Evolutionary conservation across 1,139 yeast species (phyloP), one percentile per base, ranked within the genome.

Genomic region (Protomyces lactucae-debilis): DNA sequence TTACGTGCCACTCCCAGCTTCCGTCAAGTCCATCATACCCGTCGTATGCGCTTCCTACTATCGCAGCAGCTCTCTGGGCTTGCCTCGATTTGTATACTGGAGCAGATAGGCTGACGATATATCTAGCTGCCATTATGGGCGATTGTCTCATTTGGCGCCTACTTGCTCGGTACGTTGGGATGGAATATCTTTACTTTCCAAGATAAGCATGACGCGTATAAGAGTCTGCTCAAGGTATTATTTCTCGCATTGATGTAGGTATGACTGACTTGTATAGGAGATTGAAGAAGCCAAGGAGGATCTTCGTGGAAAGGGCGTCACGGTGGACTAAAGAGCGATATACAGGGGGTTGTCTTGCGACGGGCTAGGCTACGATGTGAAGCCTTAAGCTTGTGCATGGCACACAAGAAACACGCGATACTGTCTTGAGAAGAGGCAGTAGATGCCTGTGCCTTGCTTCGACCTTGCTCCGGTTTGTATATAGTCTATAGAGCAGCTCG

Each of bases 131-230:
- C 93, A 61, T 85, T 82, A 79, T 87, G 92, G 92, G 81, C 78
- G 0, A 76, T 87, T 69, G 88, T 87, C 40, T 72, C 87, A 5
- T 86, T 87, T 73, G 92, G 92, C 39, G 78, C 88, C 23, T 87
- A 85, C 72, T 85, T 91, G n/a, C 79, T 87, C 70, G 86, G 82
- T 56, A 82, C 87, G 9, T 79, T 87, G 67, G 92, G 93, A 51
- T 83, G 83, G 80, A 90, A 88, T 64, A 85, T 87, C 23, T 77
- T 80, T 71, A 84, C 90, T 1, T 85, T 87, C 77, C 85, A 86
- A 72, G 90, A 87, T 76, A 87, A 86, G 76, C 85, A 85, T 70
- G 87, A 80, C 64, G 86, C 85, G 74, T 84, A 86, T 76, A 74
- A 79, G 70, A 91, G 86, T 72, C 80, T 87, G 71, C 78, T 84